phyloP scores from a whole-genome alignment of 768 basidiomycete species.

The Lactarius deliciosus region DNA sequence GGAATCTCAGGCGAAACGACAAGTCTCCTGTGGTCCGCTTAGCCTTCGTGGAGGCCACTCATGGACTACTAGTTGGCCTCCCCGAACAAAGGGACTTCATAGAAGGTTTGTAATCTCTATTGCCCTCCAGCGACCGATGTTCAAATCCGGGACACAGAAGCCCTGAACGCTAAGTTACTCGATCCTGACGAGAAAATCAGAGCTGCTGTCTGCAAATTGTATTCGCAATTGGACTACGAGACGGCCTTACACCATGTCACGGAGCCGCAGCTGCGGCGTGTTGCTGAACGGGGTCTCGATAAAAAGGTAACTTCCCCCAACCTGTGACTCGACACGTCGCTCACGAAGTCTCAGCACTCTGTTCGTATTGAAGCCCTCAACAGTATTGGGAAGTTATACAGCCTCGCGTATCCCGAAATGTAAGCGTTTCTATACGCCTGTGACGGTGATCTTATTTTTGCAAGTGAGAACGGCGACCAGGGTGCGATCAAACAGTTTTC shows the following conservation, averaged over 20 bases:
- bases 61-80: conserved; percentile 58
- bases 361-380: conserved; percentile 78
- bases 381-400: conserved; percentile 75
- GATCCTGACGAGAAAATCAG: conserved; percentile 95
- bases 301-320: conserved; percentile 62
- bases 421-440: conserved; percentile 35
- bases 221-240: conserved; percentile 87
- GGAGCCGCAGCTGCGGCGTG: conserved; percentile 53
- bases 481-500: conserved; percentile 76
- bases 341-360: conserved; percentile 39
- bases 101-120: conserved; percentile 56
- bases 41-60: conserved; percentile 71
- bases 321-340: not conserved
- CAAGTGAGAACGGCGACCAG: conserved; percentile 76
- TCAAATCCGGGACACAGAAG: conserved; percentile 41
- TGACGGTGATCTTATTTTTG: conserved; percentile 5
- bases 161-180: conserved; percentile 60
- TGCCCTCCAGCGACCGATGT: conserved; percentile 8
- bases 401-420: conserved; percentile 87
- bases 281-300: conserved; percentile 77
- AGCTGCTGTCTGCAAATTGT: conserved; percentile 77
- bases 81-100: conserved; percentile 66
- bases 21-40: conserved; percentile 67
- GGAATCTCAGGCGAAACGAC: conserved; percentile 80
- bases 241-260: conserved; percentile 81